These are phyloP conservation scores for Trametes sp. DNA, from an alignment of 1,284 basidiomycete species.

Conservation along the genomic window DNA sequence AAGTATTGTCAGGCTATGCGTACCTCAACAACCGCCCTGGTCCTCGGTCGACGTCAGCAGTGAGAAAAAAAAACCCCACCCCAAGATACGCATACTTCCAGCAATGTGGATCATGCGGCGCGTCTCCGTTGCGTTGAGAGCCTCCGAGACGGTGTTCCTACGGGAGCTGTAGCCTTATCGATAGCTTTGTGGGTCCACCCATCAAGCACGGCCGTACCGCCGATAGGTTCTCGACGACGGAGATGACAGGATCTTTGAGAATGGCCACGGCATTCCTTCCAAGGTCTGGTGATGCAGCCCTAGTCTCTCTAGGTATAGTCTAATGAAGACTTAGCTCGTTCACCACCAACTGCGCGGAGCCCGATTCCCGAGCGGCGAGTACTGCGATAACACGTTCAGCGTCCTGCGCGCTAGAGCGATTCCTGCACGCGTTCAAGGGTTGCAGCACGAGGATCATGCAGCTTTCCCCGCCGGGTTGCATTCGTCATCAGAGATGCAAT, in stretches of 20 bases:
- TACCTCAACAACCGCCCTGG: neutral
- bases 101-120: neutral
- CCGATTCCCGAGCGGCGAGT: neutral
- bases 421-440: neutral
- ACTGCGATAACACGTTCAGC: neutral
- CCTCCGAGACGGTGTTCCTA: neutral
- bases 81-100: neutral
- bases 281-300: neutral
- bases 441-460: neutral
- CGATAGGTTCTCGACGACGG: neutral
- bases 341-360: neutral
- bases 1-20: neutral
- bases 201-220: neutral
- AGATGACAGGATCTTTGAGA: neutral
- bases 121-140: neutral
- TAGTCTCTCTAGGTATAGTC: neutral
- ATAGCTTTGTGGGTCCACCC: slow-evolving; percentile 21
- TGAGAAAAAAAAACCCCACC: neutral
- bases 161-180: neutral
- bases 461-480: neutral
- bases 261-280: neutral
- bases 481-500: neutral
- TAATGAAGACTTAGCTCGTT: neutral
- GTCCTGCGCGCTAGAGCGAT: neutral
- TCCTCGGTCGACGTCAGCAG: neutral